Base-by-base conservation (phyloP, 495 filamentous ascomycete genomes). In the Tuber brumale region DNA sequence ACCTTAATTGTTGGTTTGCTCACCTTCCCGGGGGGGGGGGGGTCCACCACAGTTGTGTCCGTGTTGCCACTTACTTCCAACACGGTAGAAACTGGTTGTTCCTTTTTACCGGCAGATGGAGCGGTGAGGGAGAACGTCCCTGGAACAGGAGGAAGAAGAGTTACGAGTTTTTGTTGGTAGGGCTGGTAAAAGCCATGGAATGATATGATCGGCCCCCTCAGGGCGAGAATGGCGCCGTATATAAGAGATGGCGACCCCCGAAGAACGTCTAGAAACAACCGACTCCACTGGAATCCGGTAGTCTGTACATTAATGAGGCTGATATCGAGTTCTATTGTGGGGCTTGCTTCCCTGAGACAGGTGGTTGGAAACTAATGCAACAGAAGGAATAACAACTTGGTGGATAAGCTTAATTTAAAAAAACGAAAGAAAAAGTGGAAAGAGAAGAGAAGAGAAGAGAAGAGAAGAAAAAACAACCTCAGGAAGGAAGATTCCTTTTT, bases 381-480 rank as follows among this genome's bases (percentile, higher is more conserved):
- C 57, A 66, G 57, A 35, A 66, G 27, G 57, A 66, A 66, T 66
- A 66, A 66, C 57, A 66, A 66, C 57, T 66, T 27, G 0, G 57
- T 66, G 57, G 57, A 66, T 66, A 66, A 66, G 12, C 57, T 69
- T 44, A 74, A 74, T 57, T 37, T 31, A 72, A 73, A 75, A 39
- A 76, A 74, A 70, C 21, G 21, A 46, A 48, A 10, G 45, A 31
- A 44, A 76, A 31, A 75, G 72, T 14, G 70, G 8, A 70, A 23
- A 21, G 19, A n/a, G n/a, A n/a, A n/a, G n/a, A n/a, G n/a, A n/a
- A n/a, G n/a, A n/a, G n/a, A n/a, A n/a, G n/a, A n/a, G n/a, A n/a
- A 57, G 12, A n/a, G 23, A 23, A 51, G 57, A 70, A 8, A 39
- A 31, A 23, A 66, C 57, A 66, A 66, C 27, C 57, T 66, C 57